phyloP scores from a whole-genome alignment of 2,329 filamentous ascomycete species.

The Scedosporium boydii region DNA sequence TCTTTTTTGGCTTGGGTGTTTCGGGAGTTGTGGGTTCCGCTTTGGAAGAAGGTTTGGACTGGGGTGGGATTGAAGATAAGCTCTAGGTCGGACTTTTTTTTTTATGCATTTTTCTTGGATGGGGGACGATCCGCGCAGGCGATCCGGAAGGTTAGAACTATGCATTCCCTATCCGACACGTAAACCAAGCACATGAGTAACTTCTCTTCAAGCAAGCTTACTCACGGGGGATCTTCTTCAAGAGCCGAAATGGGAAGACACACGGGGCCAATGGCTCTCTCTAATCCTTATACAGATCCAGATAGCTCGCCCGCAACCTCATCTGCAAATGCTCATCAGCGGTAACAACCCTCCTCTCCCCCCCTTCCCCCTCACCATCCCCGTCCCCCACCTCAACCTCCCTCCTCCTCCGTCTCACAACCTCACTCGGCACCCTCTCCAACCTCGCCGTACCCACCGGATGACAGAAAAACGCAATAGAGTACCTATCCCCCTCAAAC shows the following conservation, averaged over 20 bases:
- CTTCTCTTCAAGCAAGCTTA: background rate
- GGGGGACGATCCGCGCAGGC: no score
- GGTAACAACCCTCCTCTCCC: conserved; percentile 42
- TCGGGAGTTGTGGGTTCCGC: background rate
- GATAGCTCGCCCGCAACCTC: conserved; percentile 50
- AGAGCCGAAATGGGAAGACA: no score
- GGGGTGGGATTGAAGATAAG: background rate
- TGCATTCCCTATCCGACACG: no score
- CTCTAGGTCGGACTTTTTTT: no score
- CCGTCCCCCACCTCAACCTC: conserved; percentile 19
- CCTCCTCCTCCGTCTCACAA: conserved; percentile 34
- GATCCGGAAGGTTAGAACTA: no score
- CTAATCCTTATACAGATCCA: conserved; percentile 41
- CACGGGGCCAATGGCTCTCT: no score
- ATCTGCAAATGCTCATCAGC: conserved; percentile 55
- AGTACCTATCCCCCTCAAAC: conserved; percentile 47
- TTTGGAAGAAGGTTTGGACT: background rate
- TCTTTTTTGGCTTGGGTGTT: background rate
- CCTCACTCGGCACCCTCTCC: conserved; percentile 49
- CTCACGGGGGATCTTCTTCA: background rate
- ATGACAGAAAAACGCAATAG: conserved; percentile 61
- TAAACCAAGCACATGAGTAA: no score
- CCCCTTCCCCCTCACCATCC: conserved; percentile 14
- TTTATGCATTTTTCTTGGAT: no score
- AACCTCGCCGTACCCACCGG: conserved; percentile 44